Base-by-base conservation (phyloP, 768 basidiomycete species). In the Lactarius tabidus region DNA sequence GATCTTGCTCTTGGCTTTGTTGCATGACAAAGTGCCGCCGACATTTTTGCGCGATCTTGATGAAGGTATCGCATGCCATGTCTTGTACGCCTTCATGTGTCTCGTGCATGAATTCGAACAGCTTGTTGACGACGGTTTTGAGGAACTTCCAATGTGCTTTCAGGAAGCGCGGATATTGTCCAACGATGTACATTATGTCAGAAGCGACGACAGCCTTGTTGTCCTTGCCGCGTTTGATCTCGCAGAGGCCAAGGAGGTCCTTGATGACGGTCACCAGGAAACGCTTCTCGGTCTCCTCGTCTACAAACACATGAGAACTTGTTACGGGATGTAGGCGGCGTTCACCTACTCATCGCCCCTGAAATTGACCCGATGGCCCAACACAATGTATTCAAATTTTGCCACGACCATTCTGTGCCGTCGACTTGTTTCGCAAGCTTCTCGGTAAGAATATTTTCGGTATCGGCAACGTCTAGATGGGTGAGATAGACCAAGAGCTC, bases 71-170 rank as follows among this genome's bases (percentile, higher is more conserved):
- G 78, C 97, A 99, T 54, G 97, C 97, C 97, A 99, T 99, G 79
- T 99, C 97, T 76, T 99, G 97, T 14, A 99, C 97, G 79, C 95
- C 95, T 80, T 99, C 97, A 73, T 99, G 96, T 0, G 94, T 97
- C 79, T 99, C 96, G 76, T 99, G 97, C 95, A 98, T 98, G 76
- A 99, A 99, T 75, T 99, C 97, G 77, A 98, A 99, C 8, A 98
- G 81, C 77, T 99, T 99, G 80, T 98, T 99, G 68, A 99, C 96
- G 61, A 99, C 97, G 2, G 97, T 98, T 82, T 99, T 99, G 74
- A 99, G 80, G 85, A 99, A 99, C 79, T 98, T 99, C 97, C 97
- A 99, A 75, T 99, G 97, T 20, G 97, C 97, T 76, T 98, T 98
- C 73, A 99, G 86, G 86, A 98, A 99, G 39, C 97, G 88, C 53